Evolutionary conservation across 2,329 filamentous ascomycete genomes (phyloP).

Genomic region (Beauveria sp.): DNA sequence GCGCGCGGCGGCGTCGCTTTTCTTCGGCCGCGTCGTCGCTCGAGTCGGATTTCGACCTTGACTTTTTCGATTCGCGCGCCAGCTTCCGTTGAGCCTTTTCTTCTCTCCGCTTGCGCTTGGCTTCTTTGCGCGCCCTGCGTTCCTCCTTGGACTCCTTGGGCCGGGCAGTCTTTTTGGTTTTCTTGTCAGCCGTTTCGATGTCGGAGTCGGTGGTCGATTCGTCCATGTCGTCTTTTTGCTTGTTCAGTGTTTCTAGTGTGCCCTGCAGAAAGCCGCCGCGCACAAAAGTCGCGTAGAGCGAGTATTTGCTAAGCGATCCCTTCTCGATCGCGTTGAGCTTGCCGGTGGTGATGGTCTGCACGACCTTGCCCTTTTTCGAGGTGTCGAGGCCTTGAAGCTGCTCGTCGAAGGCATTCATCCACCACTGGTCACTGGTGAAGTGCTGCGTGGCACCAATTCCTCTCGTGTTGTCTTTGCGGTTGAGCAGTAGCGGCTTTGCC

Average conservation of each 20-base stretch:
- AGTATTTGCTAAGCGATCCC: conserved; percentile 47
- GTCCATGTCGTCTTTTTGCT: conserved; percentile 14
- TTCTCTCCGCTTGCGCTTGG: conserved; percentile 19
- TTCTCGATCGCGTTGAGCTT: conserved; percentile 49
- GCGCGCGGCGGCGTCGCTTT: conserved; percentile 36
- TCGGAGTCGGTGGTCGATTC: conserved; percentile 15
- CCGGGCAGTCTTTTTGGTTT: conserved; percentile 23
- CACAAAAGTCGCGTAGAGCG: conserved; percentile 78
- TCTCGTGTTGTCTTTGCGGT: conserved; percentile 71
- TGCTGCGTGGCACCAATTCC: conserved; percentile 73
- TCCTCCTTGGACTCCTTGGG: conserved; percentile 33
- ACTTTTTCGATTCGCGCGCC: conserved; percentile 20
- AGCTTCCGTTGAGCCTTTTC: not conserved
- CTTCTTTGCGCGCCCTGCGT: conserved; percentile 28
- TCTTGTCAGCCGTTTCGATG: conserved; percentile 18
- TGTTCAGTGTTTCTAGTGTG: conserved; percentile 40
- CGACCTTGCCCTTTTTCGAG: conserved; percentile 45
- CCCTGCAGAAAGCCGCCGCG: conserved; percentile 70
- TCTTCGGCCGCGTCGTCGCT: conserved; percentile 30
- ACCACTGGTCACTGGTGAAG: conserved; percentile 79
- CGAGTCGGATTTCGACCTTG: conserved; percentile 22
- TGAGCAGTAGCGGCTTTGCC: conserved; percentile 72
- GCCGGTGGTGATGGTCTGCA: conserved; percentile 47
- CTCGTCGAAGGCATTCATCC: conserved; percentile 90
- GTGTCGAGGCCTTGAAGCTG: conserved; percentile 74